Base-by-base conservation (phyloP, 1,284 basidiomycete species). In the Rhodotorula glutinis region DNA sequence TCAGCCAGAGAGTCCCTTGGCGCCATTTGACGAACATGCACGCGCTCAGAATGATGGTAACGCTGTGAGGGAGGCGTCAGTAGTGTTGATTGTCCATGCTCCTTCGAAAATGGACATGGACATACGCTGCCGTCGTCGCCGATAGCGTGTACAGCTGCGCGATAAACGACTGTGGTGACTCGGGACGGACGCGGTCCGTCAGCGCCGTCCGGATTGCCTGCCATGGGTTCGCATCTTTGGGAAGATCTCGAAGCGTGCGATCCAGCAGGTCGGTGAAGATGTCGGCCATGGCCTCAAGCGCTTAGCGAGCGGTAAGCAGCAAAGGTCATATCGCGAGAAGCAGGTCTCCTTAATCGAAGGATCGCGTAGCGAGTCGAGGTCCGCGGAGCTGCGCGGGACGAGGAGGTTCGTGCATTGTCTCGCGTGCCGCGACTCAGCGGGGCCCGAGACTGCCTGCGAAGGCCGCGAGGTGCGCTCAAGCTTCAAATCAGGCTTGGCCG, bases 1-100 rank as follows among this genome's bases (percentile, higher is more conserved):
- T 38, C 10, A 64, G 38, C 66, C 66, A 68, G 54, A 51, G 57
- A 2, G 55, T 59, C 0, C 62, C 55, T 16, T 59, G 33, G 30
- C 53, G n/a, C 49, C 49, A 54, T 10, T 63, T 67, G 16, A 60
- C 43, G 3, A 49, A 25, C 49, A 67, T 41, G 41, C 57, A 63
- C 9, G 23, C 25, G 41, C 29, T 21, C 44, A 68, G 55, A 27
- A 62, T 29, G 19, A 59, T 2, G 1, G 56, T 57, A 21, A 46
- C 41, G 11, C 56, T 57, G 56, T 43, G 29, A 11, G 19, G 10
- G 25, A 4, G 41, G 9, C 25, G 44, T 57, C 27, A 47, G 40
- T 21, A n/a, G n/a, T n/a, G n/a, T n/a, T n/a, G 1, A 7, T 7
- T 16, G 43, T 44, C 8, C 5, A 44, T 16, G 21, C 21, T 16